These are phyloP conservation scores for Blastosporella zonata DNA, from an alignment of 1,284 basidiomycete genomes.

Conservation along the genomic window DNA sequence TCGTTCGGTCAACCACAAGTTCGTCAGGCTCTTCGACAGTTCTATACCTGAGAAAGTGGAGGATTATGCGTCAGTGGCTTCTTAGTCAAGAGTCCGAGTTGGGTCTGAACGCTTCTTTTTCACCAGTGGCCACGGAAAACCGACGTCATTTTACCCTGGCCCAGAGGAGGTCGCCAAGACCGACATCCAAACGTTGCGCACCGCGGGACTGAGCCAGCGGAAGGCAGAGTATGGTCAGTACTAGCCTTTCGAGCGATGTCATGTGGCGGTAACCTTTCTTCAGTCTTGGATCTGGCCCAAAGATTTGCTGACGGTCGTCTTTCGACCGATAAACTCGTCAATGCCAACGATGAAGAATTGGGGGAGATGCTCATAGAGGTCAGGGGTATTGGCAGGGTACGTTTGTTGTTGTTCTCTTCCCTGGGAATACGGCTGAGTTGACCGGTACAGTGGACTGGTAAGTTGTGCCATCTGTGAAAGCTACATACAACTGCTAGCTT, in stretches of 20 bases:
- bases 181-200: conserved; percentile 56
- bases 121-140: conserved; percentile 14
- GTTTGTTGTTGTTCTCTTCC: conserved; percentile 21
- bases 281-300: conserved; percentile 75
- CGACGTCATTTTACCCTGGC: conserved; percentile 59
- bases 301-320: conserved; percentile 78
- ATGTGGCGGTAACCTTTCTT: not conserved
- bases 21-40: conserved; percentile 73
- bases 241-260: not conserved
- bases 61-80: conserved; percentile 33
- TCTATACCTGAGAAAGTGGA: conserved; percentile 64
- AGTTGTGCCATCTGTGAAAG: conserved; percentile 13
- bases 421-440: conserved; percentile 1
- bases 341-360: conserved; percentile 74
- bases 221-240: conserved; percentile 83
- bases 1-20: conserved; percentile 80
- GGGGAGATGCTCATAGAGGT: conserved; percentile 74
- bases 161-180: conserved; percentile 64
- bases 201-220: conserved; percentile 73
- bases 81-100: not conserved
- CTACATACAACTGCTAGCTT: not conserved
- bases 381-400: conserved; percentile 75
- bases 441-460: conserved; percentile 48
- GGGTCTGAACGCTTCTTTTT: not conserved
- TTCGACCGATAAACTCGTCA: conserved; percentile 65